Percentiles rank a stretch among this genome's conserved stretches.
Evolutionary conservation across 176 grass and related monocot genomes (phyloP).

Genomic region (Musa beccarii): DNA sequence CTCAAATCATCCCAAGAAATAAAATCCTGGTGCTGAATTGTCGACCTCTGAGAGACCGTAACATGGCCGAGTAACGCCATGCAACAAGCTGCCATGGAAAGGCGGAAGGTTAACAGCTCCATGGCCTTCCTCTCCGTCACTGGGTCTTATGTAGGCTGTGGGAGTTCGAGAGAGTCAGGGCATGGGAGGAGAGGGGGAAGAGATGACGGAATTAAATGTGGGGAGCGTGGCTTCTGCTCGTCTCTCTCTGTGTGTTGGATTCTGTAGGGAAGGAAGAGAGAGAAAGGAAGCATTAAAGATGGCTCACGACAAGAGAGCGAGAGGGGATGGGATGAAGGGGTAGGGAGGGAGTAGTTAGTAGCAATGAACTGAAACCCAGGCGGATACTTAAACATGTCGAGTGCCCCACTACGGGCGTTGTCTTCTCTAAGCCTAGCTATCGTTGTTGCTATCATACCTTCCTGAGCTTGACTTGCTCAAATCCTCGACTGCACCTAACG

Average conservation of each 20-base stretch:
- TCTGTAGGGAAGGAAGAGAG: constrained; percentile 4
- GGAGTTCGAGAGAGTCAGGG: constrained; percentile 32
- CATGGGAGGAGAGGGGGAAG: constrained; percentile 50
- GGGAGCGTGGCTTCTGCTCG: constrained; percentile 36
- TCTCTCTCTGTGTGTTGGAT: background rate
- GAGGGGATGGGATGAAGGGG: background rate
- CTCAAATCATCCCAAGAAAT: constrained; percentile 79
- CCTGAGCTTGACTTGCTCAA: no score
- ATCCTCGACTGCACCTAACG: no score
- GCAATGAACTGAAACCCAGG: background rate
- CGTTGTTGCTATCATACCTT: no score
- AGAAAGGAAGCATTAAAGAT: constrained; percentile 21
- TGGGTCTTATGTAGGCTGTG: background rate
- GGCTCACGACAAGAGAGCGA: constrained; percentile 36
- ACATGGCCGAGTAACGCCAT: background rate
- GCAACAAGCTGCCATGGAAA: background rate
- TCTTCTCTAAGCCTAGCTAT: no score
- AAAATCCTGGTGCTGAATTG: constrained; percentile 10
- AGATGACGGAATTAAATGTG: constrained; percentile 68
- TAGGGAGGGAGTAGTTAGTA: background rate
- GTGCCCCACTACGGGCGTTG: no score
- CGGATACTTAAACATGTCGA: no score
- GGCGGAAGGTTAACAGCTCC: background rate
- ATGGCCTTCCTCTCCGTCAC: constrained; percentile 2
- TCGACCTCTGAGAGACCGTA: background rate